Base-by-base conservation (phyloP, 208 protist genomes). In the Chromosphaera perkinsii region DNA sequence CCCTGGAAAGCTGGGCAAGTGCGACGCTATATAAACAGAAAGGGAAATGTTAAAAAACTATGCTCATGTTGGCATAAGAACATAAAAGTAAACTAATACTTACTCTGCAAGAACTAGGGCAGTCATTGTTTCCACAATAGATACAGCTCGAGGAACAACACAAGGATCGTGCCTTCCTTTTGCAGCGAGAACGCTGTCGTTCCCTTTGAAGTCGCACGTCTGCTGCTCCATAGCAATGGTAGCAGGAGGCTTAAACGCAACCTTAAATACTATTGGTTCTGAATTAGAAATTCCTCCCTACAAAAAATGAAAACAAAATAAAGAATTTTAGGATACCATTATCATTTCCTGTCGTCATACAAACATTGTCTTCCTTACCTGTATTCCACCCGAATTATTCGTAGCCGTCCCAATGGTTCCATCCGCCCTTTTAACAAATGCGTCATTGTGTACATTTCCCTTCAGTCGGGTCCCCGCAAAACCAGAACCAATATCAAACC, bases 231-330 rank as follows among this genome's bases (percentile, higher is more conserved):
- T 43, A 33, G 81, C 77, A 54, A 91, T 91, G 33, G 87, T 91
- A 10, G 87, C 83, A 17, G 84, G 81, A 24, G 84, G 81, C 67
- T 90, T 90, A 70, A 90, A 87, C 3, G 85, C 87, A 17, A 89
- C 58, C 12, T 77, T 58, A 49, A 91, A 83, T 37, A 76, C 26
- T 43, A 91, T 85, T 24, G 45, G 40, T 57, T 85, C 69, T 35
- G 84, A 82, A 65, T 86, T 88, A 48, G 26, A 76, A 51, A 91
- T 90, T 39, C 87, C 87, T 48, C 87, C 87, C 66, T 73, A 27
- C 36, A 22, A 55, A 20, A 54, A 9, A 20, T 27, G 9, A 54
- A 32, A 40, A 58, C 52, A 14, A 27, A 59, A 59, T 22, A 42
- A 14, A 42, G 52, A 59, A 12, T 32, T 10, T 32, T 42, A n/a